These are phyloP conservation scores for Colletotrichum viniferum DNA, from an alignment of 2,329 filamentous ascomycete species.

Conservation along the genomic window DNA sequence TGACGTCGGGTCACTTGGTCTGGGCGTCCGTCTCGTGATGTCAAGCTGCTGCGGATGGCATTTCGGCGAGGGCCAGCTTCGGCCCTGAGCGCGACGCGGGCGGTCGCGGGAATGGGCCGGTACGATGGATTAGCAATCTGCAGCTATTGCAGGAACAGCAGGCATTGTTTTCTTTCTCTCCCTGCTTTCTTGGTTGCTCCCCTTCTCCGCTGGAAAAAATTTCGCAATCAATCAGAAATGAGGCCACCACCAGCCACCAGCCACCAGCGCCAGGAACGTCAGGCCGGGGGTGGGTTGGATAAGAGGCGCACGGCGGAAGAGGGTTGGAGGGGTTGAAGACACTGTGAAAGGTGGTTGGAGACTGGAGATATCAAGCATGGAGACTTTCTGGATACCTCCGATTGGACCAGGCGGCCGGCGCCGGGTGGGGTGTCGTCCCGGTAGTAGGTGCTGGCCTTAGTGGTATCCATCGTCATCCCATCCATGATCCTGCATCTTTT, in stretches of 20 bases:
- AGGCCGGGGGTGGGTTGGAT: background rate
- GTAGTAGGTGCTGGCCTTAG: background rate
- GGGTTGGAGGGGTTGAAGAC: background rate
- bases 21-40: constrained; percentile 18
- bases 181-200: background rate
- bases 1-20: constrained; percentile 14
- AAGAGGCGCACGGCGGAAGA: background rate
- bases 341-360: constrained; percentile 13
- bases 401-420: constrained; percentile 4
- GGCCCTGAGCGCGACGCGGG: constrained; percentile 4
- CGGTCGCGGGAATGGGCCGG: constrained; percentile 12
- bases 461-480: constrained; percentile 10
- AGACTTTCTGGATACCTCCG: constrained; percentile 1
- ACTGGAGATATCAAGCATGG: constrained; percentile 2
- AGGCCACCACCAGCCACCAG: background rate
- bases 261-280: background rate
- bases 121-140: background rate
- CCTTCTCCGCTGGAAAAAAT: background rate
- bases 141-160: background rate
- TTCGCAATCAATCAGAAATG: background rate
- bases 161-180: background rate
- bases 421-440: constrained; percentile 11
- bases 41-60: constrained; percentile 16
- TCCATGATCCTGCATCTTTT: background rate
- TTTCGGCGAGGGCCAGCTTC: constrained; percentile 4